phyloP scores from a whole-genome alignment of 2,329 filamentous ascomycete species.

The Corynespora cassiicola region DNA sequence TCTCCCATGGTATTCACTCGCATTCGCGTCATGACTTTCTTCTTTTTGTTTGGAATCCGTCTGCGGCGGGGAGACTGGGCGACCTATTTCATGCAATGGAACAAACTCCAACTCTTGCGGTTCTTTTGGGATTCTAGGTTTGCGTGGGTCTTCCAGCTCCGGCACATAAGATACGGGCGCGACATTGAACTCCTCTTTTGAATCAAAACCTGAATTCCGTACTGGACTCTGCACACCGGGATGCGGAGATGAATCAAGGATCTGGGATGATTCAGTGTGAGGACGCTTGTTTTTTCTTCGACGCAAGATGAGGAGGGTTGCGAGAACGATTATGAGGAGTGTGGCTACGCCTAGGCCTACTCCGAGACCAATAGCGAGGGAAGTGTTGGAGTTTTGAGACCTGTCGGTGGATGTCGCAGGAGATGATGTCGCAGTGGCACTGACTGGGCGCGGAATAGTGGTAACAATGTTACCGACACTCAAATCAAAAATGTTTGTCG shows the following conservation, averaged over 20 bases:
- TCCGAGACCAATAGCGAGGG: conserved; percentile 22
- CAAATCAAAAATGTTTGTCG: conserved; percentile 19
- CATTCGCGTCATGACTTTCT: neutral
- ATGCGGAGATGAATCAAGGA: too few species aligned
- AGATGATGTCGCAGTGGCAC: conserved; percentile 7
- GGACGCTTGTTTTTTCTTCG: conserved; percentile 6
- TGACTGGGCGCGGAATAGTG: conserved; percentile 21
- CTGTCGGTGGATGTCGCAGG: conserved; percentile 11
- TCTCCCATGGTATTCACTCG: neutral
- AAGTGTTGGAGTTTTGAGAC: conserved; percentile 10
- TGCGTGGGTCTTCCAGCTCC: neutral
- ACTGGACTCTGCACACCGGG: too few species aligned
- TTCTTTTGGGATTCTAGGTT: conserved; percentile 2
- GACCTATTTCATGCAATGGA: too few species aligned
- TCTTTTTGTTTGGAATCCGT: too few species aligned
- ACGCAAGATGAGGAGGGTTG: conserved; percentile 9
- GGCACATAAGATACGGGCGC: neutral
- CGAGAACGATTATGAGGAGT: conserved; percentile 14
- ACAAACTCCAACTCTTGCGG: conserved; percentile 9
- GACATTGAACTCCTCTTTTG: too few species aligned
- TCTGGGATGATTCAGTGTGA: too few species aligned
- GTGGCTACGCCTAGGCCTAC: conserved; percentile 24
- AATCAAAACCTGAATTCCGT: too few species aligned
- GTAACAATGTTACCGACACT: conserved; percentile 16
- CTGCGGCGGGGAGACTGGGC: too few species aligned